These are phyloP conservation scores for Ammopiptanthus mongolicus DNA, from an alignment of 306 rosid species.

Conservation along the genomic window DNA sequence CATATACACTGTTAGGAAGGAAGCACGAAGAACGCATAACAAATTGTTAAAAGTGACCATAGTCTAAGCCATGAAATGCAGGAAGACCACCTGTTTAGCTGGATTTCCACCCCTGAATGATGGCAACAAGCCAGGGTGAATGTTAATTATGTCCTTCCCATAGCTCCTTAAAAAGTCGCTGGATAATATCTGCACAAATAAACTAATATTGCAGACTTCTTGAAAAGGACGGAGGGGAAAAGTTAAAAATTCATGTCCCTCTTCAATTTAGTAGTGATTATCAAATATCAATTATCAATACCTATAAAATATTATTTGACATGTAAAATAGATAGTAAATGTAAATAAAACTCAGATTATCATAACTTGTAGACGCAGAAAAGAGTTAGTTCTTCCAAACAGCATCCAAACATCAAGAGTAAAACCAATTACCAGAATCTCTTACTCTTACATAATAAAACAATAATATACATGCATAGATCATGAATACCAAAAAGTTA, in stretches of 20 bases:
- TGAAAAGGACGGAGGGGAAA: background rate
- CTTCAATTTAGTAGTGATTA: background rate
- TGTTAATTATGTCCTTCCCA: constrained; percentile 75
- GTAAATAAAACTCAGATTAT: background rate
- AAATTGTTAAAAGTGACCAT: background rate
- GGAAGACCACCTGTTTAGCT: constrained; percentile 51
- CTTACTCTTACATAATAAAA: background rate
- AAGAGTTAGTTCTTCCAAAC: background rate
- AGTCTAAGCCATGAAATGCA: background rate
- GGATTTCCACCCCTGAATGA: constrained; percentile 74
- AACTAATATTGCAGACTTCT: background rate
- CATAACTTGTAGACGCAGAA: background rate
- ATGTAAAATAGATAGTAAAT: background rate
- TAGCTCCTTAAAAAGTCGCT: constrained; percentile 52
- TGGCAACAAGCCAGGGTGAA: constrained; percentile 80
- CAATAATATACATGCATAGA: background rate
- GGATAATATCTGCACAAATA: constrained; percentile 53
- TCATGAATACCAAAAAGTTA: background rate
- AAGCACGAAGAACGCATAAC: background rate
- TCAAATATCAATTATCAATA: background rate
- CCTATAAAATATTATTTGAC: background rate
- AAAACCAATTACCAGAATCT: background rate
- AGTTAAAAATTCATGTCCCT: background rate
- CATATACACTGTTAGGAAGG: constrained; percentile 23
- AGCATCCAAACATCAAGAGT: background rate